phyloP scores from a whole-genome alignment of 169 alveolate species.

The Ichthyophthirius multifiliis region DNA sequence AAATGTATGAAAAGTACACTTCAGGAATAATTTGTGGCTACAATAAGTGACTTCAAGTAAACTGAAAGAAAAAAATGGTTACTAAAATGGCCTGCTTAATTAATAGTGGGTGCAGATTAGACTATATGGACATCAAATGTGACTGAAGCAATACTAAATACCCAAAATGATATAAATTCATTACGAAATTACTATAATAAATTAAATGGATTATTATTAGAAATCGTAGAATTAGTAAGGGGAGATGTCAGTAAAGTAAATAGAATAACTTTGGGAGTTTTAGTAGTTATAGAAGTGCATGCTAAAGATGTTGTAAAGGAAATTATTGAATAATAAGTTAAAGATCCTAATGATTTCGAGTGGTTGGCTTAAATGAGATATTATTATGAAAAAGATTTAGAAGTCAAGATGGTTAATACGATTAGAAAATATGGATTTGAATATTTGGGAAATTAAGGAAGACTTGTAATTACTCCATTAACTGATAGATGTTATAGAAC shows the following conservation, averaged over 20 bases:
- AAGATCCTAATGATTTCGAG: constrained; percentile 48
- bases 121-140: constrained; percentile 36
- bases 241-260: neutral
- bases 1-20: constrained; percentile 42
- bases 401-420: constrained; percentile 64
- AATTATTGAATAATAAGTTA: constrained; percentile 32
- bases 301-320: constrained; percentile 57
- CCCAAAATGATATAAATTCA: neutral
- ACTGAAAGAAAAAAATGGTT: constrained; percentile 37
- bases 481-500: constrained; percentile 81
- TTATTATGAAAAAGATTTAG: constrained; percentile 32
- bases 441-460: constrained; percentile 62
- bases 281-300: constrained; percentile 68
- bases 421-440: constrained; percentile 58
- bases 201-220: constrained; percentile 26
- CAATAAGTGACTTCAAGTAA: constrained; percentile 11
- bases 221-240: constrained; percentile 36
- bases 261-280: constrained; percentile 52
- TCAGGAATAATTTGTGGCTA: neutral
- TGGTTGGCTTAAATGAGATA: constrained; percentile 69
- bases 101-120: constrained; percentile 29
- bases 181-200: neutral
- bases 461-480: constrained; percentile 74
- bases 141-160: neutral
- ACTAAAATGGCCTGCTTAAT: constrained; percentile 24